Evolutionary conservation across 306 rosid genomes (phyloP).

Genomic region (Glycine soja): DNA sequence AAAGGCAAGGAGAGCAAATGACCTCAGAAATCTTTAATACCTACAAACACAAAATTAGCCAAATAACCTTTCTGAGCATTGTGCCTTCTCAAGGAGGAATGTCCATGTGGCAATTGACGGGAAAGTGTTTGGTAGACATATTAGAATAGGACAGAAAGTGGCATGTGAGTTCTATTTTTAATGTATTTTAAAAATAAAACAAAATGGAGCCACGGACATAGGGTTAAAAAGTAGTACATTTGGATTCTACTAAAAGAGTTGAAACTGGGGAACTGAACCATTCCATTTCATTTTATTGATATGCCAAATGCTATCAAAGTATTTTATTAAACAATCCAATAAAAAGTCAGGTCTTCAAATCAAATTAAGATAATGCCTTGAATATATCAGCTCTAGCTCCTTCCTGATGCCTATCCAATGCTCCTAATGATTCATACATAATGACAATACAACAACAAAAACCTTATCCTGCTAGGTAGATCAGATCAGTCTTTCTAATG

Average conservation of each 20-base stretch:
- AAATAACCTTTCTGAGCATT: not conserved
- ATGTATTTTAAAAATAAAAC: not conserved
- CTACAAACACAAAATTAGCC: not conserved
- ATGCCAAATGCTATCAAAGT: not conserved
- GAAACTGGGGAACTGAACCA: not conserved
- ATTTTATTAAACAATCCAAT: not conserved
- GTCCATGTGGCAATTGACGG: slow-evolving; percentile 13
- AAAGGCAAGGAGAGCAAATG: not conserved
- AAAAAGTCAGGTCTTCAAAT: not conserved
- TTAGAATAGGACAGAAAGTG: not conserved
- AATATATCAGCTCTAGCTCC: slow-evolving; percentile 24
- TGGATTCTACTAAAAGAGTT: not conserved
- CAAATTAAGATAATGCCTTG: slow-evolving; percentile 4
- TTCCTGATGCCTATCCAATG: not conserved
- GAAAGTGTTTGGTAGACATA: not conserved
- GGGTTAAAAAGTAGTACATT: not conserved
- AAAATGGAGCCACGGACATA: not conserved
- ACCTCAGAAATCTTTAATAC: not conserved
- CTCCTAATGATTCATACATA: slow-evolving; percentile 4
- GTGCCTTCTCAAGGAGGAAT: not conserved
- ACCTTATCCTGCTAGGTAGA: not conserved
- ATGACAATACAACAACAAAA: not conserved
- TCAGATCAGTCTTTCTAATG: not conserved
- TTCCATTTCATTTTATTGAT: not conserved
- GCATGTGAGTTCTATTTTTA: not conserved